These are phyloP conservation scores for Vicia sativa DNA, from an alignment of 306 rosid genomes.

Conservation along the genomic window DNA sequence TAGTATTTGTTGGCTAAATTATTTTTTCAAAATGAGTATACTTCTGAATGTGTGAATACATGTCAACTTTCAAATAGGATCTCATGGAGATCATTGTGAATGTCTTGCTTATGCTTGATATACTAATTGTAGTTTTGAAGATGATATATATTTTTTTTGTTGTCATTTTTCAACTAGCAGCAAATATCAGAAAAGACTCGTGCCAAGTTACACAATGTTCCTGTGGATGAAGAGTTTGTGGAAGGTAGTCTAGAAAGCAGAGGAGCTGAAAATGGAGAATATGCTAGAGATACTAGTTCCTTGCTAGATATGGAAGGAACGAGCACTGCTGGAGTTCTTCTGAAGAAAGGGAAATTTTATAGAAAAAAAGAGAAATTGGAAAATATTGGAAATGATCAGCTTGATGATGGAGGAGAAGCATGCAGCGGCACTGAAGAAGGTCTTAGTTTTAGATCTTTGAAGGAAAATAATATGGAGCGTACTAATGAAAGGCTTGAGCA, in stretches of 20 bases:
- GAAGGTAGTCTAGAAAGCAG: conserved; percentile 71
- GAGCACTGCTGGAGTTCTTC: conserved; percentile 56
- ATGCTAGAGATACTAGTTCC: conserved; percentile 60
- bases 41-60: conserved; percentile 37
- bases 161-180: conserved; percentile 46
- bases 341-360: conserved; percentile 53
- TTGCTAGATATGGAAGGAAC: conserved; percentile 61
- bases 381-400: conserved; percentile 50
- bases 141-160: conserved; percentile 25
- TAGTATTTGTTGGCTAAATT: conserved; percentile 29
- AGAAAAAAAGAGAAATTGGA: conserved; percentile 63
- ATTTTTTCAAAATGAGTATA: conserved; percentile 21
- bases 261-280: conserved; percentile 77
- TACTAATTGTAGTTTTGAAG: conserved; percentile 5
- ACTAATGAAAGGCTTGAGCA: conserved; percentile 54
- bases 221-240: conserved; percentile 55
- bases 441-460: conserved; percentile 47
- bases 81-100: conserved; percentile 44
- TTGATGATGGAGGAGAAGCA: conserved; percentile 88
- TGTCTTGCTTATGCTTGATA: conserved; percentile 39
- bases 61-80: conserved; percentile 35
- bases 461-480: conserved; percentile 60
- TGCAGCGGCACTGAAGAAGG: conserved; percentile 93
- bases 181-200: conserved; percentile 45
- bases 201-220: conserved; percentile 51